phyloP scores from a whole-genome alignment of 768 basidiomycete genomes.

The Pleurotus cornucopiae region DNA sequence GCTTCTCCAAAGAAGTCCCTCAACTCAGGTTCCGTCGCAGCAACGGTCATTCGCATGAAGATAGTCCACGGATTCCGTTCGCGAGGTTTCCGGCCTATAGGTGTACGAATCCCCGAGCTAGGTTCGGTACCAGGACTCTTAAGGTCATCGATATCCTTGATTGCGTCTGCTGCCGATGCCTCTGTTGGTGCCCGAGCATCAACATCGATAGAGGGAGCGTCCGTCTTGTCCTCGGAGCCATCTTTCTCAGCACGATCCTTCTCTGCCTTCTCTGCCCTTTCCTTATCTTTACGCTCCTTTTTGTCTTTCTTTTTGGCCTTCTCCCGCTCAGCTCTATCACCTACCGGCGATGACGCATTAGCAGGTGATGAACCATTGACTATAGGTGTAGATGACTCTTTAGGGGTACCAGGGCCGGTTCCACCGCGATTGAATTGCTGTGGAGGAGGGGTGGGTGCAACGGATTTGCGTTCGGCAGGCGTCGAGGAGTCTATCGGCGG shows the following conservation, averaged over 20 bases:
- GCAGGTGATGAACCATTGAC: constrained; percentile 30
- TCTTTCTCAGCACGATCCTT: constrained; percentile 29
- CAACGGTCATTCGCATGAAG: constrained; percentile 63
- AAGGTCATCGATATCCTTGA: constrained; percentile 28
- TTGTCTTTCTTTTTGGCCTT: constrained; percentile 58
- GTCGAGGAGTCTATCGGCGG: constrained; percentile 23
- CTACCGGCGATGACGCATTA: constrained; percentile 15
- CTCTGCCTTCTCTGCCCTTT: constrained; percentile 40
- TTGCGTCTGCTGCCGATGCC: constrained; percentile 20
- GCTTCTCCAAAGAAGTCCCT: constrained; percentile 76
- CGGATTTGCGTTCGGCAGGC: constrained; percentile 26
- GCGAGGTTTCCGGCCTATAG: constrained; percentile 52
- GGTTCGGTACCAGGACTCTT: constrained; percentile 57
- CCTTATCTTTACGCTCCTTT: constrained; percentile 58
- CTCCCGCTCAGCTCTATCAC: constrained; percentile 53
- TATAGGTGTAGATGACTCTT: constrained; percentile 29
- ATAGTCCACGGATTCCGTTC: constrained; percentile 80
- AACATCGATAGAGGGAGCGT: not conserved
- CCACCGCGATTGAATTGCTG: constrained; percentile 27
- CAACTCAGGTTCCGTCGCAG: constrained; percentile 59
- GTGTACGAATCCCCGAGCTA: constrained; percentile 64
- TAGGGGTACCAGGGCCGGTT: constrained; percentile 21
- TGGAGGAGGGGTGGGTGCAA: constrained; percentile 28
- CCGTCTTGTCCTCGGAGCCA: constrained; percentile 24
- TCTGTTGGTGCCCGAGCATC: constrained; percentile 25